Evolutionary conservation across 371 early-diverging fungal genomes (phyloP).

Genomic region (Rhizopus sp.): DNA sequence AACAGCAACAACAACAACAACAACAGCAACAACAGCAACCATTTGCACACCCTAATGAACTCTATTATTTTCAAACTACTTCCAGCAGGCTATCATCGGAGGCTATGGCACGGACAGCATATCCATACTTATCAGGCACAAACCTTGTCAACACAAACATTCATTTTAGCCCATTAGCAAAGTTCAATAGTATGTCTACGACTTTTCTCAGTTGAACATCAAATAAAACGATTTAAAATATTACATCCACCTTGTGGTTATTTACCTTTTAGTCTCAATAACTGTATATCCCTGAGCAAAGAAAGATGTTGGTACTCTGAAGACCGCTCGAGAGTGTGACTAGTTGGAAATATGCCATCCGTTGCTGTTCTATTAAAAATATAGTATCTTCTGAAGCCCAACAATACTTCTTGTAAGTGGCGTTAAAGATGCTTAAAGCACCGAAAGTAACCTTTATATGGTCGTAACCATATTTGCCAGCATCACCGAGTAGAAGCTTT

Average conservation of each 20-base stretch:
- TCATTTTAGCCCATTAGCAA: conserved; percentile 13
- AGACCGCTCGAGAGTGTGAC: too few relatives aligned
- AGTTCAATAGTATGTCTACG: conserved; percentile 6
- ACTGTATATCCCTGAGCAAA: too few relatives aligned
- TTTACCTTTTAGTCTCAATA: too few relatives aligned
- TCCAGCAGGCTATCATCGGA: conserved; percentile 26
- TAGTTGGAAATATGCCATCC: too few relatives aligned
- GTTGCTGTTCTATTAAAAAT: too few relatives aligned
- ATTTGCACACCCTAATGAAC: conserved; percentile 24
- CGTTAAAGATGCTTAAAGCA: not conserved
- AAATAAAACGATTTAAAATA: not conserved
- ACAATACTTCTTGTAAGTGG: not conserved
- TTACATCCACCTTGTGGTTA: too few relatives aligned
- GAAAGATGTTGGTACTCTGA: too few relatives aligned
- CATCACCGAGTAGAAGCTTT: not conserved
- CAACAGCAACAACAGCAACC: conserved; percentile 3
- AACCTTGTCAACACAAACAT: not conserved
- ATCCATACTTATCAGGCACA: conserved; percentile 14
- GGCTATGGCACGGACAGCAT: conserved; percentile 21
- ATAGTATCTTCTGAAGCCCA: not conserved
- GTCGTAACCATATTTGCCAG: not conserved
- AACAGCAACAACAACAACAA: not conserved
- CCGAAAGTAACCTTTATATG: not conserved
- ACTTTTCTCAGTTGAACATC: too few relatives aligned
- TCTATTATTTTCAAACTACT: conserved; percentile 22